Base-by-base conservation (phyloP, 805 yeast genomes). In the Hanseniaspora jakobsenii region DNA sequence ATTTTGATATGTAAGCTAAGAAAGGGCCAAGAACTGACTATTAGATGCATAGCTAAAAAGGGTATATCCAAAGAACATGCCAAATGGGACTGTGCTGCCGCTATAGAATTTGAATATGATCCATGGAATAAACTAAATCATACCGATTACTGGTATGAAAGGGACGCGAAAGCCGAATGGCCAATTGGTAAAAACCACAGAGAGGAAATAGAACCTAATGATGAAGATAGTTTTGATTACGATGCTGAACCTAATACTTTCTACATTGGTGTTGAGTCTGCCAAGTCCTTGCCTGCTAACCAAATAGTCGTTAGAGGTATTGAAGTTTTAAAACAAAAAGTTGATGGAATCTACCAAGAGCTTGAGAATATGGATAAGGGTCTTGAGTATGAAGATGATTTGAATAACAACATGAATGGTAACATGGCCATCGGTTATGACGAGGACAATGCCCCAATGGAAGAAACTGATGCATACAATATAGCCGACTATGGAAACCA, bases 61-160 rank as follows among this genome's bases (percentile, higher is more conserved):
- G 98, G 97, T 35, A 86, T 86, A 48, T 83, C 95, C 39, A 87
- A 87, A 61, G 99, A 91, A 61, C 99, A 91, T 59, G 95, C 98
- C 39, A 91, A 91, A 59, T 91, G 99, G 99, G 79, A 91, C 6
- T 96, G 98, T 10, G 81, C 94, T 52, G 73, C 96, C 0, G 97
- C 97, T 18, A 74, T 89, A 45, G 96, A 94, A 16, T 89, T 89
- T 56, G 98, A 89, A 62, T 89, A 89, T 58, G 98, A 89, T 57
- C 98, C 99, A n/a, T 89, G 95, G 93, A 91, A 91, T 65, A 91
- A 89, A 64, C 71, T 91, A 55, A 80, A 82, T 59, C 98, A 91
- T 61, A 91, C 98, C 0, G 95, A 86, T 55, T 83, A 74, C 58
- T 91, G 99, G 99, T 84, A 81, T 60, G 98, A 91, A 64, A 89